phyloP scores from a whole-genome alignment of 139 green algal species.

The Nannochloris sp. region DNA sequence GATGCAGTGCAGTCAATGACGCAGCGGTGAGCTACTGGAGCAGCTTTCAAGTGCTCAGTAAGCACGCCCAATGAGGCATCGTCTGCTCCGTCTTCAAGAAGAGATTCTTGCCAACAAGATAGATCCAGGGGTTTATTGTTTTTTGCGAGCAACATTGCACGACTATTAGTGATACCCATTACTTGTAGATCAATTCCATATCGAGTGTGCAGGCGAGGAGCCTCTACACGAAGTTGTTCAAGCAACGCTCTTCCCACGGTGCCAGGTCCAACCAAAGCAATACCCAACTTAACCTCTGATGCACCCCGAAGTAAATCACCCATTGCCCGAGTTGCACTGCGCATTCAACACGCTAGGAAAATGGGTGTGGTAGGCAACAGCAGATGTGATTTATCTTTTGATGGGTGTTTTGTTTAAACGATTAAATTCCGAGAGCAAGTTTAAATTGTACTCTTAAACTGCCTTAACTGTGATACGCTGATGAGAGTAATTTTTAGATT shows the following conservation, averaged over 20 bases:
- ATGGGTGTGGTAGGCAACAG: too few species aligned
- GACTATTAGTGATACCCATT: constrained; percentile 39
- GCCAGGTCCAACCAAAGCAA: constrained; percentile 85
- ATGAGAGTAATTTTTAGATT: too few species aligned
- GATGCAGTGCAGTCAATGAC: constrained; percentile 92
- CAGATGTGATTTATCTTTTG: too few species aligned
- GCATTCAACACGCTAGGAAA: not conserved
- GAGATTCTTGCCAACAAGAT: constrained; percentile 32
- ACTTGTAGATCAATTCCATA: constrained; percentile 49
- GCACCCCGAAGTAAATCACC: not conserved
- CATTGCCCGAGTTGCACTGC: not conserved
- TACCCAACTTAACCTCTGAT: constrained; percentile 29
- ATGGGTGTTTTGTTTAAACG: too few species aligned
- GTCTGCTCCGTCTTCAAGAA: constrained; percentile 11
- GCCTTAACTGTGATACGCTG: too few species aligned
- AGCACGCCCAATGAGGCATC: constrained; percentile 37
- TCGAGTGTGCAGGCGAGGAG: not conserved
- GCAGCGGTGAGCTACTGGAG: constrained; percentile 67
- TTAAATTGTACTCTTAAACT: too few species aligned
- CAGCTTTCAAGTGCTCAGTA: constrained; percentile 48
- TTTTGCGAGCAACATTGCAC: constrained; percentile 40
- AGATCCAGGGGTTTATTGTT: constrained; percentile 33
- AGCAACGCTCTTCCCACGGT: constrained; percentile 82
- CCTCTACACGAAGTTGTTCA: constrained; percentile 73
- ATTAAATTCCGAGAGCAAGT: too few species aligned